Percentiles rank a stretch among this genome's conserved stretches.
These are phyloP conservation scores for Colletotrichum tropicale DNA, from an alignment of 2,329 filamentous ascomycete species.

Conservation along the genomic window DNA sequence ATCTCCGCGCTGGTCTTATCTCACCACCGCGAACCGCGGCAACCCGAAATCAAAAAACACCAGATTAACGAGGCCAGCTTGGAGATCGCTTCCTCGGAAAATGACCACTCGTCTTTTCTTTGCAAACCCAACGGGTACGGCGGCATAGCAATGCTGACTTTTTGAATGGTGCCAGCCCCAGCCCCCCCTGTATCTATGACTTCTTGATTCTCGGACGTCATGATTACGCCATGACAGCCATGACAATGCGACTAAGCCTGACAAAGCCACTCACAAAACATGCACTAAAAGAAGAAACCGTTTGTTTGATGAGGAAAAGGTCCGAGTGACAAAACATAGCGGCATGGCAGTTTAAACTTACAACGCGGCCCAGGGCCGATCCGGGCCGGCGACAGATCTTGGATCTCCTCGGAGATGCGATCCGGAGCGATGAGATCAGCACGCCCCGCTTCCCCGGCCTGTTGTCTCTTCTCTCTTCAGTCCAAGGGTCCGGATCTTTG, in stretches of 20 bases:
- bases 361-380: not conserved
- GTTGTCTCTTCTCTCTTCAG: not conserved
- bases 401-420: not conserved
- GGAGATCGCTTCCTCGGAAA: not conserved
- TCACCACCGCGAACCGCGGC: not conserved
- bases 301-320: not conserved
- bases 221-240: slow-evolving; percentile 15
- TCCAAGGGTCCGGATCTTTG: not conserved
- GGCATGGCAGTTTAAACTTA: not conserved
- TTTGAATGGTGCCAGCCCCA: not conserved
- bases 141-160: not conserved
- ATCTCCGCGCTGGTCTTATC: not conserved
- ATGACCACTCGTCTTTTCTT: not conserved
- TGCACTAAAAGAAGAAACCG: not conserved
- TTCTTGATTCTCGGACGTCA: slow-evolving; percentile 1
- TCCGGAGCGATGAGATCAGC: not conserved
- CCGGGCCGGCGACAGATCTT: not conserved
- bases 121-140: not conserved
- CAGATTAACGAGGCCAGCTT: not conserved
- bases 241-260: not conserved
- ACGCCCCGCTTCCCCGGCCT: not conserved
- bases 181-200: not conserved
- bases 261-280: not conserved
- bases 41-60: not conserved
- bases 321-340: not conserved